Conservation (phyloP, 352 stramenopile species). For the Elongisporangium anandrum region DNA sequence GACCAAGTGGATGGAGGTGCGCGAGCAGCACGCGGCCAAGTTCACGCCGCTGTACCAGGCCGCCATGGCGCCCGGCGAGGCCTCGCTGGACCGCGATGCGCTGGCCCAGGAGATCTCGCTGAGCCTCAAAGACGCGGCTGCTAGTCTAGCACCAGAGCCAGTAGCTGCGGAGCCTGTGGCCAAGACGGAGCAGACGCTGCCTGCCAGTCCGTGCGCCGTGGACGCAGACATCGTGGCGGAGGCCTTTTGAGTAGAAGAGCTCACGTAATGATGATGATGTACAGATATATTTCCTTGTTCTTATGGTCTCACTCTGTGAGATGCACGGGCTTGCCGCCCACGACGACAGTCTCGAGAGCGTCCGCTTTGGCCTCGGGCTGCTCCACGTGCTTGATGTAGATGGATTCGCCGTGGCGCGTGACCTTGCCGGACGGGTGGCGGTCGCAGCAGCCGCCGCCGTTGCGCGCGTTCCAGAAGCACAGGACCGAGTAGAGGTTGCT, state of each 20-base stretch:
- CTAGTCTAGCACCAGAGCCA: background rate
- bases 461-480: conserved; percentile 71
- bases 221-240: background rate
- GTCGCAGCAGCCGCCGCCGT: conserved; percentile 75
- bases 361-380: conserved; percentile 2
- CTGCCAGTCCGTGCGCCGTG: background rate
- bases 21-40: conserved; percentile 64
- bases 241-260: background rate
- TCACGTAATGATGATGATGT: background rate
- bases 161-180: background rate
- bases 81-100: conserved; percentile 9
- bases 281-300: background rate
- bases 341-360: background rate
- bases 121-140: conserved; percentile 8
- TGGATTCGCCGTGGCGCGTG: conserved; percentile 51
- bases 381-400: conserved; percentile 39
- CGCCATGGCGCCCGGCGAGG: conserved; percentile 2
- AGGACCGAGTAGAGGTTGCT: conserved; percentile 85
- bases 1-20: conserved; percentile 79
- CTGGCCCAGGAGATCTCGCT: conserved; percentile 11
- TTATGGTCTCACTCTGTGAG: background rate
- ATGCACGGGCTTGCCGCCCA: background rate
- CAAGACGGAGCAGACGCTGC: conserved; percentile 6
- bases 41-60: conserved; percentile 26
- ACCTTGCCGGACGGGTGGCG: conserved; percentile 51